Evolutionary conservation across 2,329 filamentous ascomycete species (phyloP), one percentile per base, ranked within the genome.

Genomic region (Penicillium sp.): DNA sequence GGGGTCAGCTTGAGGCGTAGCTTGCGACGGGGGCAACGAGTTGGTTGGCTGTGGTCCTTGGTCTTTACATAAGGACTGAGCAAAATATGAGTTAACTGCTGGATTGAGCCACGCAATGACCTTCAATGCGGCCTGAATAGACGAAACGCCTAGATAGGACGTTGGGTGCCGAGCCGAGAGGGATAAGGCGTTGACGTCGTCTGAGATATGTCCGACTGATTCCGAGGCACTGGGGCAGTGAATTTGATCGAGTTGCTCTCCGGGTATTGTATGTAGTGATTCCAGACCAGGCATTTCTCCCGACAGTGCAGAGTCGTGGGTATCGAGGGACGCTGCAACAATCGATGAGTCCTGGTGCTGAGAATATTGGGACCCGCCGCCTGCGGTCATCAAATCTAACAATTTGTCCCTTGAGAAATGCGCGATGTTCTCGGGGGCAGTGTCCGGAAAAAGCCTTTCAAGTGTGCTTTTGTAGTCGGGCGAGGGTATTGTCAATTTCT

Each of bases 91-190:
- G 49, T 75, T 73, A 21, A 77, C 76, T 29, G 76, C 73, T 0
- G 82, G 82, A 49, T 80, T 79, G 45, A 82, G 77, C 70, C 74
- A 77, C 13, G 78, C 76, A 67, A 90, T 89, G 50, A 89, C 87
- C 75, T 88, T 84, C 41, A 90, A 78, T 1, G 87, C 87, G 1
- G 87, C 87, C 66, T 88, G 88, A 67, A 90, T 87, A 4, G 87
- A 90, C 0, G 88, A 90, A n/a, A 88, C 85, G 1, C 88, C 88
- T 7, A 90, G 78, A 65, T 90, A 90, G 2, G 88, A 86, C 2
- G 80, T 78, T 1, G 82, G 77, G 33, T 84, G 83, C 36, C 86
- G 83, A 59, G 88, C 82, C 4, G 81, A 63, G 59, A 81, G 71
- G 9, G 86, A 88, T 1, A 90, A 77, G 0, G 86, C 86, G 68